Evolutionary conservation across 192 early-diverging fungal genomes (phyloP).

Genomic region (Umbelopsis ramanniana): DNA sequence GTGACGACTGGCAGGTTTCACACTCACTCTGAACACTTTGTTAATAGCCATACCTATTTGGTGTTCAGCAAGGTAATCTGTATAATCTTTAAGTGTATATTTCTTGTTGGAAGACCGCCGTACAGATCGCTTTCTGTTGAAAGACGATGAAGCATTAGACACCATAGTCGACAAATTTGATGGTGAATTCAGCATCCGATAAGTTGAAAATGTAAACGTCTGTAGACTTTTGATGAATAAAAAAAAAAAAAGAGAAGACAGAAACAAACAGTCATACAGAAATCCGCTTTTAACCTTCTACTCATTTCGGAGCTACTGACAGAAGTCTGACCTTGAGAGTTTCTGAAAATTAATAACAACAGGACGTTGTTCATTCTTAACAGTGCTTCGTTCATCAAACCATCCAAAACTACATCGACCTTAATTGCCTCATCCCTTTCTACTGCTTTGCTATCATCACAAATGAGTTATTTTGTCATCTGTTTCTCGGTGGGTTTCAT

Average conservation of each 20-base stretch:
- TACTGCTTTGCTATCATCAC: conserved; percentile 15
- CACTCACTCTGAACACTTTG: neutral
- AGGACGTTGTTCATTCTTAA: neutral
- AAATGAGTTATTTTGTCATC: neutral
- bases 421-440: neutral
- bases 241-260: conserved; percentile 8
- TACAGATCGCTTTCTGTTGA: conserved; percentile 11
- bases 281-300: neutral
- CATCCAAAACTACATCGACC: neutral
- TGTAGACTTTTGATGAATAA: neutral
- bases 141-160: conserved; percentile 9
- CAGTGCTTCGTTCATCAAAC: neutral
- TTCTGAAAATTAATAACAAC: neutral
- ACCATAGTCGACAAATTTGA: conserved; percentile 15
- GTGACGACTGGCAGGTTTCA: too few relatives aligned
- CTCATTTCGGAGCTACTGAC: conserved; percentile 2
- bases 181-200: conserved; percentile 6
- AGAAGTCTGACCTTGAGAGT: neutral
- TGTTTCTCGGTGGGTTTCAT: neutral
- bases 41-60: conserved; percentile 40
- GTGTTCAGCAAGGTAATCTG: conserved; percentile 38
- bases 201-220: neutral
- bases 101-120: conserved; percentile 3
- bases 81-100: conserved; percentile 21
- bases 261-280: conserved; percentile 22